Conservation (phyloP, 2,329 filamentous ascomycete species). For the Diaporthe vaccinii region DNA sequence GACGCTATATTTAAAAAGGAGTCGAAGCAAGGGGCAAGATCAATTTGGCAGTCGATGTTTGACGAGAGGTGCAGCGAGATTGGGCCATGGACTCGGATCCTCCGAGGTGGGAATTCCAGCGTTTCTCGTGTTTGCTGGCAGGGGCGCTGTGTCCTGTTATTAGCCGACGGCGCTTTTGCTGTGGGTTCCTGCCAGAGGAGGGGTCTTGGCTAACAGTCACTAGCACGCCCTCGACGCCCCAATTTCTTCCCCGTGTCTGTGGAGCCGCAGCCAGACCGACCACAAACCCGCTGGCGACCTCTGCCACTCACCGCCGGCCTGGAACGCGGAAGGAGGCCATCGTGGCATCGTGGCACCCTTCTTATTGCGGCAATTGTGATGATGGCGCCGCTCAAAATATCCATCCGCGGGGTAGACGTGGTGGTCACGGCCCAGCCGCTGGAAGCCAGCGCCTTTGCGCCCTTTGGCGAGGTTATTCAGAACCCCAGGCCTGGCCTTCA, state of each 20-base stretch:
- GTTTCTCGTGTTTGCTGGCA: slow-evolving; percentile 23
- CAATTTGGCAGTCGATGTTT: slow-evolving; percentile 25
- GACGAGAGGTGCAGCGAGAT: slow-evolving; percentile 30
- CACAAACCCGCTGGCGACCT: slow-evolving; percentile 10
- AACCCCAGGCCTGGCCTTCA: slow-evolving; percentile 75
- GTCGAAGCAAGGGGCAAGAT: slow-evolving; percentile 19
- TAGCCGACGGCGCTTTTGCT: background rate
- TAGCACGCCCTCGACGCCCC: background rate
- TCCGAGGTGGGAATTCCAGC: slow-evolving; percentile 18
- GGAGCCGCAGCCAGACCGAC: slow-evolving; percentile 4
- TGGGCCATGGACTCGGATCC: slow-evolving; percentile 26
- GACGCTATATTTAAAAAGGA: slow-evolving; percentile 32
- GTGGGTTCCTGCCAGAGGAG: background rate
- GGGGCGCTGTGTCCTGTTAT: slow-evolving; percentile 11
- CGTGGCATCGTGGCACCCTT: slow-evolving; percentile 17
- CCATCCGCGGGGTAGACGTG: slow-evolving; percentile 62
- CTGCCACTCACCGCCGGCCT: slow-evolving; percentile 16
- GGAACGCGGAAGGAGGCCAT: slow-evolving; percentile 2
- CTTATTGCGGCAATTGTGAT: background rate
- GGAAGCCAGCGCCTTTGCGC: slow-evolving; percentile 76
- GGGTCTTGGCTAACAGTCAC: background rate
- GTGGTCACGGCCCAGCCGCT: slow-evolving; percentile 75
- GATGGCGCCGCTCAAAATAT: slow-evolving; percentile 42
- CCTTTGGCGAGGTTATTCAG: slow-evolving; percentile 86
- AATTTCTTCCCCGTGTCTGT: background rate